A percentile compares a stretch with the other conserved stretches of the same genome.
phyloP scores from a whole-genome alignment of 2,329 filamentous ascomycete species.

The Stemphylium lycopersici region DNA sequence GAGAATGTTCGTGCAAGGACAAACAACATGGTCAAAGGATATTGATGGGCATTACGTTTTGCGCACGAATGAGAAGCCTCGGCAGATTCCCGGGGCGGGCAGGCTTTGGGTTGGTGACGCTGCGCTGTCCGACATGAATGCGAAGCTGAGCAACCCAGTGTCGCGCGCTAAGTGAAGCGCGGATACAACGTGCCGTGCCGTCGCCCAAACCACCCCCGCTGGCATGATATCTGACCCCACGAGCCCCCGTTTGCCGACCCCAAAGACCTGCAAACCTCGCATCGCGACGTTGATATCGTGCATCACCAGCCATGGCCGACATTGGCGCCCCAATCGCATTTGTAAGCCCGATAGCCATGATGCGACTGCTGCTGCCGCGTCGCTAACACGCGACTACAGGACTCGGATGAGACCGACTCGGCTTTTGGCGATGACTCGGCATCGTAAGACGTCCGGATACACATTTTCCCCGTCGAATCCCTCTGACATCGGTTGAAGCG shows the following conservation, averaged over 20 bases:
- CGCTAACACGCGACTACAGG: slow-evolving; percentile 14
- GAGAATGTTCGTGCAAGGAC: no score
- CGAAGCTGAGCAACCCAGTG: no score
- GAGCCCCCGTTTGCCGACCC: background rate
- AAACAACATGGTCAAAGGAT: no score
- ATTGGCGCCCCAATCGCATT: slow-evolving; percentile 23
- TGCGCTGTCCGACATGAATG: no score
- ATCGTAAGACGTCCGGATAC: slow-evolving; percentile 17
- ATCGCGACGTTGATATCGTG: background rate
- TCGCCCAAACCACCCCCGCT: background rate
- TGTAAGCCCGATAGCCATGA: slow-evolving; percentile 6
- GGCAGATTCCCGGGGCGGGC: no score
- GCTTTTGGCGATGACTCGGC: slow-evolving; percentile 27
- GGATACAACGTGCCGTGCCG: background rate
- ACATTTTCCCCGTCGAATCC: background rate
- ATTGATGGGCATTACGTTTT: no score
- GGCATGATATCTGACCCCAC: background rate
- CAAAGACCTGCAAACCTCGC: background rate
- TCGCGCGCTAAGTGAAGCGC: background rate
- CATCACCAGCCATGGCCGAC: slow-evolving; percentile 20
- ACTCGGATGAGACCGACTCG: slow-evolving; percentile 25
- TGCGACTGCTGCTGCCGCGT: background rate
- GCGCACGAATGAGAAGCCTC: no score
- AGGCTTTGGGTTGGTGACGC: no score
- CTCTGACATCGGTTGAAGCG: slow-evolving; percentile 17